phyloP scores from a whole-genome alignment of 305 asterid genomes.

The Striga hermonthica region DNA sequence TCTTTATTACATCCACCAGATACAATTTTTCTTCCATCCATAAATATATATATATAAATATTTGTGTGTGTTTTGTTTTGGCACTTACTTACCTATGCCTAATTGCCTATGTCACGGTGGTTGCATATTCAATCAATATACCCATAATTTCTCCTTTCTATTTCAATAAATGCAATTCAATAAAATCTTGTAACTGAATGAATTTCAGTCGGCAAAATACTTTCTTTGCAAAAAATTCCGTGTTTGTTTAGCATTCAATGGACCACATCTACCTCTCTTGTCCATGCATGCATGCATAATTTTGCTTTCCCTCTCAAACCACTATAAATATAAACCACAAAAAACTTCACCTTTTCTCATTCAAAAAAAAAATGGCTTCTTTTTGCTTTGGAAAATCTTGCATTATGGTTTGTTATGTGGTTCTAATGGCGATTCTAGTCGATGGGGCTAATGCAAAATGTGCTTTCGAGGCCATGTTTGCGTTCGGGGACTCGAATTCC shows the following conservation, averaged over 20 bases:
- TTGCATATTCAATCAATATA: conserved; percentile 4
- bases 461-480: conserved; percentile 46
- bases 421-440: conserved; percentile 20
- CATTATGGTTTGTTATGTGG: conserved; percentile 26
- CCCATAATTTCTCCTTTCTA: background rate
- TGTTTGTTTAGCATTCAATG: background rate
- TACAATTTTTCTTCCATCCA: background rate
- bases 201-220: background rate
- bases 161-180: background rate
- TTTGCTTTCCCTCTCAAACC: background rate
- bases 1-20: conserved; percentile 7
- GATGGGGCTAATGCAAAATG: conserved; percentile 35
- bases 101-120: conserved; percentile 27
- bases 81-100: background rate
- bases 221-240: no score
- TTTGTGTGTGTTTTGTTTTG: conserved; percentile 5
- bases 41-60: no score
- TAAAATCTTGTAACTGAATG: background rate
- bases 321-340: background rate
- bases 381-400: background rate
- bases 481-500: conserved; percentile 51
- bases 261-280: background rate
- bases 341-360: background rate
- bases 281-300: background rate
- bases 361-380: background rate